Conservation (phyloP, 768 basidiomycete genomes). For the Strobilomyces echinocephalus region DNA sequence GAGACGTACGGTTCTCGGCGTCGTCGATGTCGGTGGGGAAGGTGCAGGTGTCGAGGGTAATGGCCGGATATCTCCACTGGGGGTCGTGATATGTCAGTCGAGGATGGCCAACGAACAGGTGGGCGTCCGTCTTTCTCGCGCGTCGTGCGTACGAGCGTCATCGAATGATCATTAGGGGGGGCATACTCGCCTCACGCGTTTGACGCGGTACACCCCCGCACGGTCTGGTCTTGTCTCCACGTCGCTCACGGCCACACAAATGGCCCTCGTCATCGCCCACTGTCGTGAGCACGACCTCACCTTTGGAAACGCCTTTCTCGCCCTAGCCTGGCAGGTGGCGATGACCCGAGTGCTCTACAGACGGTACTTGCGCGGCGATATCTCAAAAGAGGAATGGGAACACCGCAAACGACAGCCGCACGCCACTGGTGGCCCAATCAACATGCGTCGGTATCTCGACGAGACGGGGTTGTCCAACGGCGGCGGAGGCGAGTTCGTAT, state of each 20-base stretch:
- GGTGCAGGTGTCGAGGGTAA: slow-evolving; percentile 38
- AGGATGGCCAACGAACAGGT: slow-evolving; percentile 37
- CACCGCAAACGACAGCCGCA: slow-evolving; percentile 46
- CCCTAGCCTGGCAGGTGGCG: slow-evolving; percentile 27
- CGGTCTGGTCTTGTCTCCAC: slow-evolving; percentile 22
- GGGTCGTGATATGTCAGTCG: slow-evolving; percentile 32
- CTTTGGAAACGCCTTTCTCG: slow-evolving; percentile 46
- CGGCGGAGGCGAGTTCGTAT: slow-evolving; percentile 34
- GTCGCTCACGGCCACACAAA: slow-evolving; percentile 29
- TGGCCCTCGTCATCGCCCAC: slow-evolving; percentile 28
- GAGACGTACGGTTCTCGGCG: slow-evolving; percentile 42
- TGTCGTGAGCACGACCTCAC: slow-evolving; percentile 44
- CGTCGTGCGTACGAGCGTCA: neutral
- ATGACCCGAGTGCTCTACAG: slow-evolving; percentile 46
- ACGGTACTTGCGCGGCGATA: slow-evolving; percentile 43
- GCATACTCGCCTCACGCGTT: slow-evolving; percentile 39
- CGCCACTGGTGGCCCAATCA: slow-evolving; percentile 45
- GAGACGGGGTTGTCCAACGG: slow-evolving; percentile 34
- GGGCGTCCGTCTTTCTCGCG: neutral
- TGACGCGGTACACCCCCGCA: slow-evolving; percentile 36
- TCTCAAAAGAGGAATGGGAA: slow-evolving; percentile 49
- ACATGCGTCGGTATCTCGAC: slow-evolving; percentile 48
- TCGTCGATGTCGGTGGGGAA: slow-evolving; percentile 48
- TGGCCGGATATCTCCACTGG: slow-evolving; percentile 52
- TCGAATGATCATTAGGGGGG: slow-evolving; percentile 34